Evolutionary conservation across 257 asterid genomes (phyloP).

Genomic region (Solanum paucissectum): DNA sequence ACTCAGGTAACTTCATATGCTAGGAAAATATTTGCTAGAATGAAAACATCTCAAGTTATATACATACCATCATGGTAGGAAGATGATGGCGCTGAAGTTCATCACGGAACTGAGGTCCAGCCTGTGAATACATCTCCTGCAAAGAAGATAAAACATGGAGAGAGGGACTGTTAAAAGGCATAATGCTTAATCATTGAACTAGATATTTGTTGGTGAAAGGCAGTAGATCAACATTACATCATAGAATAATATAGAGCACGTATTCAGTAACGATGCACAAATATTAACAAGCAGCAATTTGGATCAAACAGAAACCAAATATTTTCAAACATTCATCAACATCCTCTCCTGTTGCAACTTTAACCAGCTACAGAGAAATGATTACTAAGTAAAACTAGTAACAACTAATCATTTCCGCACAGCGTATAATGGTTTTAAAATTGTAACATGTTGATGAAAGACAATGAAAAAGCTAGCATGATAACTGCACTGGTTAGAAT

Average conservation of each 20-base stretch:
- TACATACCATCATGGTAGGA: conserved; percentile 63
- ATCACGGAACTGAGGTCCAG: conserved; percentile 87
- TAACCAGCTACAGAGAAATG: background rate
- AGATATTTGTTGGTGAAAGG: background rate
- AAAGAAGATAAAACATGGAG: background rate
- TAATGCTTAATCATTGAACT: background rate
- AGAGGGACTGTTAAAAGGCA: background rate
- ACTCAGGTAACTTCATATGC: background rate
- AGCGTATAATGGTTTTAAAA: background rate
- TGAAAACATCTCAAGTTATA: background rate
- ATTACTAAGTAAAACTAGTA: background rate
- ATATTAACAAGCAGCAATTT: background rate
- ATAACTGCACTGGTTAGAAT: background rate
- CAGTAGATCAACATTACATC: background rate
- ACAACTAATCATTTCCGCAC: background rate
- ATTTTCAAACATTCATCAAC: background rate
- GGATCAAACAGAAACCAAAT: background rate
- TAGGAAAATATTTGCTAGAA: background rate
- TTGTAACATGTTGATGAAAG: background rate
- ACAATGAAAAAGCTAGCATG: background rate
- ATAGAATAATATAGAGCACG: background rate
- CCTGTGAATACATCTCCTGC: conserved; percentile 92
- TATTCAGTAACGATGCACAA: background rate
- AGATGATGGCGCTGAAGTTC: conserved; percentile 85
- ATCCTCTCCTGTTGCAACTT: background rate